Conservation (phyloP, 1,284 basidiomycete species). For the Naganishia sp. region DNA sequence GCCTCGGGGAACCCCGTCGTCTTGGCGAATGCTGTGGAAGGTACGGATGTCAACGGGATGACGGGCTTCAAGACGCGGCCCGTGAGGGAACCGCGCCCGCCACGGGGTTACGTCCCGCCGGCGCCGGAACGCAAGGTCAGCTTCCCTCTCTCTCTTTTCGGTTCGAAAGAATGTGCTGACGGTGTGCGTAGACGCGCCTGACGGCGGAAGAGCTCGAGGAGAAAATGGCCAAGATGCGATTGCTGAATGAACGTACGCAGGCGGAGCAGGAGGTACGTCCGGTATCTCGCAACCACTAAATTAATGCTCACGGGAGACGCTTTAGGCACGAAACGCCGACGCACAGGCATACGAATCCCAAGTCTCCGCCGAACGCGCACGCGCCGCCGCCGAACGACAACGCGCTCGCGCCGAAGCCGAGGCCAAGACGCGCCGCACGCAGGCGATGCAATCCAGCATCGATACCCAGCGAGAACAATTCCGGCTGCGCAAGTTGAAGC, state of each 20-base stretch:
- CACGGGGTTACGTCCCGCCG: conserved; percentile 19
- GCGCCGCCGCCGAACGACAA: conserved; percentile 12
- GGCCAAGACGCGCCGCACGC: conserved; percentile 24
- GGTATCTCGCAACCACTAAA: too few species aligned
- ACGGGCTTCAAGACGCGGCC: conserved; percentile 9
- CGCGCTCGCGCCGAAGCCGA: conserved; percentile 16
- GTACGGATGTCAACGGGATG: conserved; percentile 4
- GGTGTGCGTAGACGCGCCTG: conserved; percentile 16
- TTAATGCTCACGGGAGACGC: not conserved
- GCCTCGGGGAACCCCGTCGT: conserved; percentile 1
- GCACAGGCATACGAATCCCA: conserved; percentile 22
- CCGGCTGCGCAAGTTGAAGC: conserved; percentile 23
- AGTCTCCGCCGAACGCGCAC: conserved; percentile 4
- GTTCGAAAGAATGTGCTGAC: not conserved
- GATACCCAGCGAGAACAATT: conserved; percentile 23
- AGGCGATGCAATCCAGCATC: conserved; percentile 13
- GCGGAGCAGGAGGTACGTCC: conserved; percentile 26
- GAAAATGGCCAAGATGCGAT: conserved; percentile 33
- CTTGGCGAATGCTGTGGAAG: conserved; percentile 9
- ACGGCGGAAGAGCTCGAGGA: conserved; percentile 31
- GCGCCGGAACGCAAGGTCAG: conserved; percentile 25
- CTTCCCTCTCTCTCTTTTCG: not conserved
- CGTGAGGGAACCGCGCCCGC: conserved; percentile 17
- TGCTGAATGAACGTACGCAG: conserved; percentile 31
- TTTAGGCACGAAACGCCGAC: conserved; percentile 17